Conservation (phyloP, 2,329 filamentous ascomycete genomes). For the Fusarium napiforme region DNA sequence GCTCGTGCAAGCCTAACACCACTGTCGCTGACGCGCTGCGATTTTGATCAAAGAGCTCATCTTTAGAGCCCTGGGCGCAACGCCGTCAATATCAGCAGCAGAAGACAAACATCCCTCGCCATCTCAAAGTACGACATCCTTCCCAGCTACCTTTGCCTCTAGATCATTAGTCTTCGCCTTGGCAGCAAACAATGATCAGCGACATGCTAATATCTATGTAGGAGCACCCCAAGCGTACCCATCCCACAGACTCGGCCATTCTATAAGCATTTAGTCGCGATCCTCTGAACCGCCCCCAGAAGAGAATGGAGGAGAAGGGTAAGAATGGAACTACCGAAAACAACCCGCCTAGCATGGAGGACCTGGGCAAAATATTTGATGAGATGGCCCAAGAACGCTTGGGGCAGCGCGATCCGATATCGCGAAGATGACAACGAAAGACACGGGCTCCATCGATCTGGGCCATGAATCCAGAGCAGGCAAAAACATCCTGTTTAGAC, state of each 20-base stretch:
- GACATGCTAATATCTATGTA: rapidly evolving
- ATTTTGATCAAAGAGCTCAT: neutral
- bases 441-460: neutral
- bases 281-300: neutral
- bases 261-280: neutral
- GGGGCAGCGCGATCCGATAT: neutral
- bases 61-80: neutral
- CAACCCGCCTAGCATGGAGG: neutral
- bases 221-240: neutral
- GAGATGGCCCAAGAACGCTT: neutral
- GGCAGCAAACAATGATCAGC: rapidly evolving
- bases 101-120: neutral
- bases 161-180: neutral
- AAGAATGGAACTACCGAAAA: neutral
- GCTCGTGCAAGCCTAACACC: neutral
- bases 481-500: too few species aligned
- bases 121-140: neutral
- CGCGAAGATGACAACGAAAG: neutral
- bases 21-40: neutral
- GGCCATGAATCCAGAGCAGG: neutral
- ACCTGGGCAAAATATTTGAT: rapidly evolving
- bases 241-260: neutral
- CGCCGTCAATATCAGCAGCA: neutral
- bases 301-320: neutral
- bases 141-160: too few species aligned